phyloP scores from a whole-genome alignment of 331 rosid species.

The Acacia pycnantha region DNA sequence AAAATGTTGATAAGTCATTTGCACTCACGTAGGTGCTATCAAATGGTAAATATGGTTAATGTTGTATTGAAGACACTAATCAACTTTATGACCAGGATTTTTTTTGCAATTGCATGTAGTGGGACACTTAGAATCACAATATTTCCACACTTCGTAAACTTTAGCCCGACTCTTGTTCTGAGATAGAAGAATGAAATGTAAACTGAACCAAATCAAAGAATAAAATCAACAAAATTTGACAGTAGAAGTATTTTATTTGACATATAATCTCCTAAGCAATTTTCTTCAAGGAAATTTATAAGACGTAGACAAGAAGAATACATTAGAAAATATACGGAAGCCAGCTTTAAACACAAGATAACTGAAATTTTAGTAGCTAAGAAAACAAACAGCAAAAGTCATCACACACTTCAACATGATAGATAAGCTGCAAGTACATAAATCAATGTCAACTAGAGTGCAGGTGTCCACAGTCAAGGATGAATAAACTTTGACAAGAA shows the following conservation, averaged over 20 bases:
- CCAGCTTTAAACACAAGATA: neutral
- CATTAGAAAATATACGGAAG: neutral
- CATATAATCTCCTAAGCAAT: neutral
- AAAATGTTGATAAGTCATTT: neutral
- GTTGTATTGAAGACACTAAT: neutral
- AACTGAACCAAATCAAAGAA: neutral
- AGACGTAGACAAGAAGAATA: neutral
- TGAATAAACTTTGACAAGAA: neutral
- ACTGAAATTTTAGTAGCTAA: neutral
- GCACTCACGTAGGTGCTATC: neutral
- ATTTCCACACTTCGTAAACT: neutral
- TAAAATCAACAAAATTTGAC: neutral
- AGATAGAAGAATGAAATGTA: neutral
- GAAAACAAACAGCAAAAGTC: neutral
- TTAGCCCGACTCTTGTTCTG: neutral
- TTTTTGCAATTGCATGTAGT: neutral
- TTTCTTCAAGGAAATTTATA: neutral
- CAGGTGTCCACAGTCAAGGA: neutral
- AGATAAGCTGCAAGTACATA: neutral
- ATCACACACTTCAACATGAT: neutral
- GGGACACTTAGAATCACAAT: neutral
- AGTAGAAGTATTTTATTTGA: neutral
- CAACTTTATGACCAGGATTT: neutral
- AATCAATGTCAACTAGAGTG: slow-evolving; percentile 11
- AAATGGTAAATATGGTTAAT: neutral